Conservation (phyloP, 2,329 filamentous ascomycete species). For the Macrophomina pseudophaseolina region DNA sequence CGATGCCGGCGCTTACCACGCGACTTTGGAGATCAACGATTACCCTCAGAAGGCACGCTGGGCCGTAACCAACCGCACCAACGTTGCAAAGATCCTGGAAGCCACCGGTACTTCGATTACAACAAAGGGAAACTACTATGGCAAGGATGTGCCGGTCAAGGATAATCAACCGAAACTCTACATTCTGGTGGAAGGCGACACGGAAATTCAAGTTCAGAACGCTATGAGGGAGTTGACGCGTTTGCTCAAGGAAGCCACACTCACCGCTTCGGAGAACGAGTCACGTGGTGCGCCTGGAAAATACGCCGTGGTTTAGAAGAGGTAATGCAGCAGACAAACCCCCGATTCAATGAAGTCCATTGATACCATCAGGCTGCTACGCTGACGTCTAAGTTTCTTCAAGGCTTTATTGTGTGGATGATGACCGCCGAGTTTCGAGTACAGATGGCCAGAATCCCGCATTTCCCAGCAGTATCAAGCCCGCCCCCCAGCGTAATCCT, state of each 20-base stretch:
- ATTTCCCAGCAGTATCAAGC: no score
- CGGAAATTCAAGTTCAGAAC: conserved; percentile 86
- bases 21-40: conserved; percentile 98
- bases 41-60: conserved; percentile 98
- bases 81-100: conserved; percentile 97
- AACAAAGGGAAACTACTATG: conserved; percentile 92
- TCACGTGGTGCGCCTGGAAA: conserved; percentile 74
- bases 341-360: neutral
- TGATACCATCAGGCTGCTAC: conserved; percentile 6
- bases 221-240: conserved; percentile 90
- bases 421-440: neutral
- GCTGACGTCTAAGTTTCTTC: conserved; percentile 22
- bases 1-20: conserved; percentile 94
- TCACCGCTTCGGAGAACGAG: conserved; percentile 87
- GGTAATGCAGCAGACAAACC: conserved; percentile 12
- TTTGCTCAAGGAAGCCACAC: conserved; percentile 85
- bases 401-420: conserved; percentile 9
- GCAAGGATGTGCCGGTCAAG: conserved; percentile 73
- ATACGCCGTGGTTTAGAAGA: conserved; percentile 69
- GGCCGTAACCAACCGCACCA: conserved; percentile 98
- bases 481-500: no score
- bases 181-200: conserved; percentile 96
- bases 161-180: conserved; percentile 91
- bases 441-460: no score
- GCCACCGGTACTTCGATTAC: conserved; percentile 95